phyloP scores from a whole-genome alignment of 2,329 filamentous ascomycete species.

The Aspergillus novoparasiticus region DNA sequence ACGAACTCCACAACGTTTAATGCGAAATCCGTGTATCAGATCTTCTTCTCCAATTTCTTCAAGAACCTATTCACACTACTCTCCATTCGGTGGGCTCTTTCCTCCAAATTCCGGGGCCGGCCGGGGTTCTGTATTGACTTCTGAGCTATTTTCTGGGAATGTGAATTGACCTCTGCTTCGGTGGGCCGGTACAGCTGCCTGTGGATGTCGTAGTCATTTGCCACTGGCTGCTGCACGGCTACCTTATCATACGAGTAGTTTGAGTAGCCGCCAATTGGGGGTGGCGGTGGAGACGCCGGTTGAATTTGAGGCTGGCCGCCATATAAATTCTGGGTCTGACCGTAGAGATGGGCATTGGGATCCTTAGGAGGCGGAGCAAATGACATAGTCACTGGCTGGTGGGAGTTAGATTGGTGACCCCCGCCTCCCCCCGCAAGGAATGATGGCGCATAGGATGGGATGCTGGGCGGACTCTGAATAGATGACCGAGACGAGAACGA shows the following conservation, averaged over 20 bases:
- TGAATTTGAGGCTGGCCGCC: slow-evolving; percentile 20
- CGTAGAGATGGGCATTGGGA: slow-evolving; percentile 40
- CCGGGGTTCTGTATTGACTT: slow-evolving; percentile 36
- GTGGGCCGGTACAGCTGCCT: slow-evolving; percentile 51
- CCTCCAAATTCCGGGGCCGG: slow-evolving; percentile 40
- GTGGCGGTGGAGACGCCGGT: slow-evolving; percentile 20
- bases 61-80: slow-evolving; percentile 48
- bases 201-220: slow-evolving; percentile 47
- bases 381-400: slow-evolving; percentile 29
- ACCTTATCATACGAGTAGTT: slow-evolving; percentile 46
- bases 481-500: slow-evolving; percentile 30
- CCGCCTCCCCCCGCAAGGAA: slow-evolving; percentile 20
- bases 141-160: slow-evolving; percentile 39
- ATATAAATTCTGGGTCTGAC: slow-evolving; percentile 32
- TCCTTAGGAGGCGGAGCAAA: slow-evolving; percentile 37
- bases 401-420: slow-evolving; percentile 14
- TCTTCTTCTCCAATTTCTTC: slow-evolving; percentile 49
- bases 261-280: slow-evolving; percentile 41
- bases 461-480: slow-evolving; percentile 27
- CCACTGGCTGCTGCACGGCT: slow-evolving; percentile 21
- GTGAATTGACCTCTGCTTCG: slow-evolving; percentile 42
- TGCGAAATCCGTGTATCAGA: slow-evolving; percentile 17
- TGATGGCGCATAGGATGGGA: slow-evolving; percentile 33
- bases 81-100: slow-evolving; percentile 42
- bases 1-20: not conserved